Conservation (phyloP, 2,329 filamentous ascomycete species). For the Neofusicoccum ribis region DNA sequence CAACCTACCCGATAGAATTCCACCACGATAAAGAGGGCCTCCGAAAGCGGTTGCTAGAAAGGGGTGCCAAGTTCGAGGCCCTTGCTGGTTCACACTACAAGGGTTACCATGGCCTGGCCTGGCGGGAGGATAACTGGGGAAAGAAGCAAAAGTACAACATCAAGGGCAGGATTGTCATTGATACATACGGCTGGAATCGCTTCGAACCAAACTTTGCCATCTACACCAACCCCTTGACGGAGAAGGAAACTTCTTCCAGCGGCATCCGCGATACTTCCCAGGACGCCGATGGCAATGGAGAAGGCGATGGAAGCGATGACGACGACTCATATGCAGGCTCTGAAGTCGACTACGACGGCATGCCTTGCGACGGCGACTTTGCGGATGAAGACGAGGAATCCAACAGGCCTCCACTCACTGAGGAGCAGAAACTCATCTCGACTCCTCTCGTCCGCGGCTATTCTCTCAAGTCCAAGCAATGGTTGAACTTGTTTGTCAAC, state of each 20-base stretch:
- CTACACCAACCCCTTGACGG: constrained; percentile 39
- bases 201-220: constrained; percentile 48
- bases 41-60: constrained; percentile 42
- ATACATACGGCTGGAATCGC: constrained; percentile 53
- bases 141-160: constrained; percentile 45
- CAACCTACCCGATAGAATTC: constrained; percentile 47
- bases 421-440: constrained; percentile 31
- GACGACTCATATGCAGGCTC: constrained; percentile 34
- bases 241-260: constrained; percentile 26
- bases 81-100: constrained; percentile 53
- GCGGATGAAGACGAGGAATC: constrained; percentile 28
- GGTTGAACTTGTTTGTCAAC: constrained; percentile 33
- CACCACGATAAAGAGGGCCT: constrained; percentile 44
- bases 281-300: neutral
- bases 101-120: constrained; percentile 50
- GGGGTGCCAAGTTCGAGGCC: constrained; percentile 49
- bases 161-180: constrained; percentile 54
- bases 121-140: constrained; percentile 34
- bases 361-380: constrained; percentile 33
- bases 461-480: constrained; percentile 30
- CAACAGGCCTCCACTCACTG: constrained; percentile 27
- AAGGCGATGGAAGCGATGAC: constrained; percentile 33
- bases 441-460: constrained; percentile 32
- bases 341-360: constrained; percentile 28
- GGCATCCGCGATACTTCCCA: neutral